Evolutionary conservation across 2,329 filamentous ascomycete species (phyloP), one percentile per base, ranked within the genome.

Genomic region (Westerdykella ornata): DNA sequence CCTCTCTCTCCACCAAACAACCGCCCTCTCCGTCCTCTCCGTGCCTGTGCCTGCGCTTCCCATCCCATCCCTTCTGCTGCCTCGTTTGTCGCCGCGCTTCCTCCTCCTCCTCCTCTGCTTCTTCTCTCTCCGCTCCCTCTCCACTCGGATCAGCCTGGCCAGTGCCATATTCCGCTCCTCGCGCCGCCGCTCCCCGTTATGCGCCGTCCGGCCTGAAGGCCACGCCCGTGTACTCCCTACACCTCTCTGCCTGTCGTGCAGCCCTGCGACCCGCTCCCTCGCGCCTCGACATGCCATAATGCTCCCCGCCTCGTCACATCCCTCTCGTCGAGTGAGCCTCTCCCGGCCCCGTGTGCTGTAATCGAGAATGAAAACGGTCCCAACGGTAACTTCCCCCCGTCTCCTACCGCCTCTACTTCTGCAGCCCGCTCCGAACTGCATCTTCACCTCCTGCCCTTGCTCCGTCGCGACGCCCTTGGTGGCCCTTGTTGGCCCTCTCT

Each of bases 361-460:
- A 60, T 45, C 46, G 63, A 69, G 65, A 60, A 70, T 70, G 67
- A 70, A 68, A 67, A 70, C 66, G 46, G 63, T 68, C 62, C 65
- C 67, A 56, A 68, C 66, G 66, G 67, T 70, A 67, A 59, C 32
- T 42, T 39, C 41, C 34, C 37, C 28, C 28, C 28, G 12, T 39
- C 34, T 38, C 35, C 37, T 37, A 45, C 45, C 45, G 32, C 37
- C 44, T 43, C n/a, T n/a, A 29, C n/a, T 29, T 8, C 30, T 33
- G 30, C 30, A 43, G 32, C 42, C 42, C 43, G 38, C 45, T 31
- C 38, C 41, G 35, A 37, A 30, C 40, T 37, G 39, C 45, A 31
- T 45, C 37, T 38, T 28, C 13, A n/a, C 22, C 43, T 35, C 37
- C 38, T 37, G 48, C 52, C 52, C 55, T 57, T 61, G 57, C 53